A percentile compares a stretch with the other conserved stretches of the same genome.
Evolutionary conservation across 2,329 filamentous ascomycete species (phyloP).

Genomic region (Hypoxylon sp.): DNA sequence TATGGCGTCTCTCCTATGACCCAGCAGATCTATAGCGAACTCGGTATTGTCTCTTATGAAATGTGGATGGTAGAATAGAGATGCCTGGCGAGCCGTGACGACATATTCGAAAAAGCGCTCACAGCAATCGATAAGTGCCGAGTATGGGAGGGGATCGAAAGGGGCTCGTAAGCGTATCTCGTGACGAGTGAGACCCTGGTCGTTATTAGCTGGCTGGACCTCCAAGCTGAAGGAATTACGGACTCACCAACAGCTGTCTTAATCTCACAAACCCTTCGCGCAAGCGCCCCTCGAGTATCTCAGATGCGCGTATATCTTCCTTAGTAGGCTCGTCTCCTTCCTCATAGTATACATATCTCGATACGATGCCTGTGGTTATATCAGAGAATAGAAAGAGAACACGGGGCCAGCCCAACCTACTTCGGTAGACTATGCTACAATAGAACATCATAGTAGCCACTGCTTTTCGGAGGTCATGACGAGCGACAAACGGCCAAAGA

Average conservation of each 20-base stretch:
- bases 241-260: constrained; percentile 66
- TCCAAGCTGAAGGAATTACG: neutral
- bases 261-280: constrained; percentile 73
- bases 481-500: constrained; percentile 73
- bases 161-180: constrained; percentile 71
- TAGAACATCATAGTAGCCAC: constrained; percentile 71
- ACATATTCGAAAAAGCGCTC: constrained; percentile 73
- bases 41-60: constrained; percentile 66
- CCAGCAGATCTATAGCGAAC: constrained; percentile 65
- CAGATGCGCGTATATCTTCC: constrained; percentile 67
- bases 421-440: constrained; percentile 70
- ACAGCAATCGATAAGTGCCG: constrained; percentile 68
- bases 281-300: constrained; percentile 72
- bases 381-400: constrained; percentile 9
- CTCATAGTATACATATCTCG: constrained; percentile 72
- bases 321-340: constrained; percentile 66
- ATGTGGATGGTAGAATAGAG: constrained; percentile 69
- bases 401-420: constrained; percentile 51
- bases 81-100: constrained; percentile 70
- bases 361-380: constrained; percentile 60
- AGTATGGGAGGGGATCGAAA: constrained; percentile 71
- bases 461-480: constrained; percentile 70
- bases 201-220: constrained; percentile 22
- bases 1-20: constrained; percentile 69
- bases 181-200: constrained; percentile 67